Conservation (phyloP, 306 rosid species). For the Arachis hypogaea region DNA sequence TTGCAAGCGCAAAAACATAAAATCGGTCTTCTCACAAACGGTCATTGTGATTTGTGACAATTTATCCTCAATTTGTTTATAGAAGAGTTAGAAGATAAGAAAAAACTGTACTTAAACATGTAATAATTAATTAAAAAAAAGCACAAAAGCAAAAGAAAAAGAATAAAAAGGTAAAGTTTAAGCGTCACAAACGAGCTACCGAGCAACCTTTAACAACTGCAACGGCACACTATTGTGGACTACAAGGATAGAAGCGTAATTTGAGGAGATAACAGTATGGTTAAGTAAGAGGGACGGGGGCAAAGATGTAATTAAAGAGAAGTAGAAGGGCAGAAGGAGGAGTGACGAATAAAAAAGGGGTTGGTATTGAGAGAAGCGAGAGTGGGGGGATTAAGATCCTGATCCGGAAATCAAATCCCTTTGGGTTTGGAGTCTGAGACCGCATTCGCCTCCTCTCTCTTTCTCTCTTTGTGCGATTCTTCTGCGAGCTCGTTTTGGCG, state of each 20-base stretch:
- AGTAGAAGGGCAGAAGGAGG: slow-evolving; percentile 29
- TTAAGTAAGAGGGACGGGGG: not conserved
- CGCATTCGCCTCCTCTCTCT: not conserved
- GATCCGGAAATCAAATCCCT: slow-evolving; percentile 16
- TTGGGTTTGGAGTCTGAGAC: not conserved
- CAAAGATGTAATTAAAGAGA: not conserved
- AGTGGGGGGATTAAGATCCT: not conserved
- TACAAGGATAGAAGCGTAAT: not conserved
- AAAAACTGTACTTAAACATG: not conserved
- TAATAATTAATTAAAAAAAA: too few relatives aligned
- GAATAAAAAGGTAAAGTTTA: too few relatives aligned
- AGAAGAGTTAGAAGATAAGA: not conserved
- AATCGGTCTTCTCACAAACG: not conserved
- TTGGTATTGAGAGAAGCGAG: not conserved
- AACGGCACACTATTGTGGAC: too few relatives aligned
- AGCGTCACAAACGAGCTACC: too few relatives aligned
- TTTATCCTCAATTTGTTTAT: not conserved
- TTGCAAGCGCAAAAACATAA: not conserved
- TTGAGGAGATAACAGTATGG: not conserved
- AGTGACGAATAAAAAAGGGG: slow-evolving; percentile 2
- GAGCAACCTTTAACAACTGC: too few relatives aligned
- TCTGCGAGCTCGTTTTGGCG: slow-evolving; percentile 37
- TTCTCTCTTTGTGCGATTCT: not conserved
- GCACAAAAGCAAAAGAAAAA: too few relatives aligned
- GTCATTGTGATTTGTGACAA: too few relatives aligned